Conservation (phyloP, 371 early-diverging fungal species). For the Lichtheimia ramosa region DNA sequence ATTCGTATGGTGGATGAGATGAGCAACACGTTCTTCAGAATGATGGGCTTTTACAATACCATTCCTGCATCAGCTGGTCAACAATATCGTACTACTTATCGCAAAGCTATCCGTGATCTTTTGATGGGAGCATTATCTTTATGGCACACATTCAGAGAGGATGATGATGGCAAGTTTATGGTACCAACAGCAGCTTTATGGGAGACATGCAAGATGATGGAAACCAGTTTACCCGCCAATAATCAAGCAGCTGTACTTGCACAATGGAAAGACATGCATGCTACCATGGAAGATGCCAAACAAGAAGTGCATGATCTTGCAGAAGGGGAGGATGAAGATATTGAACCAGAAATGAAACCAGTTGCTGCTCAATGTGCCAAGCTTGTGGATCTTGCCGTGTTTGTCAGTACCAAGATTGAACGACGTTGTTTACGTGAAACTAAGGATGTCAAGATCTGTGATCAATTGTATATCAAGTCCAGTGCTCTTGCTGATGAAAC, state of each 20-base stretch:
- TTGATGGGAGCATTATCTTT: slow-evolving; percentile 28
- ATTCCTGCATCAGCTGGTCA: slow-evolving; percentile 28
- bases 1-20: slow-evolving; percentile 38
- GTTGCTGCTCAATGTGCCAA: slow-evolving; percentile 32
- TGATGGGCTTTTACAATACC: slow-evolving; percentile 41
- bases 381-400: slow-evolving; percentile 32
- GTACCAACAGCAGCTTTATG: slow-evolving; percentile 44
- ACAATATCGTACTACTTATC: slow-evolving; percentile 23
- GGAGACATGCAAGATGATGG: slow-evolving; percentile 38
- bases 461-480: slow-evolving; percentile 19
- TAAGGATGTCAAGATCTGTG: slow-evolving; percentile 22
- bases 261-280: slow-evolving; percentile 21
- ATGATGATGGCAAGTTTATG: slow-evolving; percentile 26
- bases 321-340: slow-evolving; percentile 42
- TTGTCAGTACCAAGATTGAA: slow-evolving; percentile 39
- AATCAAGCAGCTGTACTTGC: slow-evolving; percentile 34
- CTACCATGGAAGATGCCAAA: slow-evolving; percentile 34
- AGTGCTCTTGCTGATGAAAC: slow-evolving; percentile 34
- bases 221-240: slow-evolving; percentile 19
- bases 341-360: slow-evolving; percentile 19
- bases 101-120: slow-evolving; percentile 15
- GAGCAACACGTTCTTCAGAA: slow-evolving; percentile 38
- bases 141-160: slow-evolving; percentile 25
- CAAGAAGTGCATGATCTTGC: slow-evolving; percentile 35
- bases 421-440: slow-evolving; percentile 30